Percentiles rank a stretch among this genome's conserved stretches.
Evolutionary conservation across 352 stramenopile genomes (phyloP).

Genomic region (Aphanomyces invadans): DNA sequence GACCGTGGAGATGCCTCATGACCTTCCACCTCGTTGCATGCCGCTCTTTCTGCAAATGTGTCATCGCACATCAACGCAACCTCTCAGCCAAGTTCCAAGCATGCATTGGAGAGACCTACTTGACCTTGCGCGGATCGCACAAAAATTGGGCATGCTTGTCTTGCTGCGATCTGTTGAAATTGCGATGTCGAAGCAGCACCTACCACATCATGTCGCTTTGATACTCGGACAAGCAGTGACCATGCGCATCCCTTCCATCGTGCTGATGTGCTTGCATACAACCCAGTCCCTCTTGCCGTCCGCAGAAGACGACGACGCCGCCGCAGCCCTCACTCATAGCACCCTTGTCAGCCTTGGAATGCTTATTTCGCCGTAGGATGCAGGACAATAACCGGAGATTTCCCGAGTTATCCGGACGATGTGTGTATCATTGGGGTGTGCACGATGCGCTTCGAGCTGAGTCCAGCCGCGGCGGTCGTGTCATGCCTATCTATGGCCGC

Average conservation of each 20-base stretch:
- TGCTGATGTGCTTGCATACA: not conserved
- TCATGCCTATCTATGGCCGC: conserved; percentile 75
- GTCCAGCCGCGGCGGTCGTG: conserved; percentile 34
- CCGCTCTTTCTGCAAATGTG: not conserved
- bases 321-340: not conserved
- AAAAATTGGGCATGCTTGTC: not conserved
- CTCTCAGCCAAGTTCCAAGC: not conserved
- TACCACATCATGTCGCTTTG: not conserved
- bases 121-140: not conserved
- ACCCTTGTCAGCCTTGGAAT: not conserved
- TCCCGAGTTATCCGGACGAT: conserved; percentile 4
- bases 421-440: not conserved
- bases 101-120: not conserved
- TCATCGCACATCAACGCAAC: not conserved
- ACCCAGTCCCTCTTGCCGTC: not conserved
- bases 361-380: too few relatives aligned
- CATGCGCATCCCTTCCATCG: not conserved
- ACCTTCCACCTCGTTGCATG: not conserved
- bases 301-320: not conserved
- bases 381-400: too few relatives aligned
- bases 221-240: not conserved
- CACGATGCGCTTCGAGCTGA: conserved; percentile 15
- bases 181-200: not conserved
- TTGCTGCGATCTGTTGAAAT: not conserved
- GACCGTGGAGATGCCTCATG: not conserved